Evolutionary conservation across 2,329 filamentous ascomycete species (phyloP), one percentile per base, ranked within the genome.

Genomic region (Fusarium phyllophilum): DNA sequence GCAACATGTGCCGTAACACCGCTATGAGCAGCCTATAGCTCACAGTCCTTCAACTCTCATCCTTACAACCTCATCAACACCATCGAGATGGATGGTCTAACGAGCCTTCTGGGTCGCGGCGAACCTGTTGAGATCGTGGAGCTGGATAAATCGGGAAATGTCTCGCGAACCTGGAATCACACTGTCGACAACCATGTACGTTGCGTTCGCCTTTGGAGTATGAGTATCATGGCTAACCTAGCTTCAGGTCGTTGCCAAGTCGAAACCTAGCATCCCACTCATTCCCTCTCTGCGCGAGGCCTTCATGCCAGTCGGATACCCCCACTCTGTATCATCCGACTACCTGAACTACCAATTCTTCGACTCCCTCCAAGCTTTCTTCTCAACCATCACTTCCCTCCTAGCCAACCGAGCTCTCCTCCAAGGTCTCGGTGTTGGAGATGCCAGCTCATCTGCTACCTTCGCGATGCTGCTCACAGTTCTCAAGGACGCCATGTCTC

Each of bases 301-400:
- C 34, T 97, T 97, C 79, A 87, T 97, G 3, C 95, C 95, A 1
- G 91, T 93, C 4, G 95, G 95, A n/a, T 98, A 92, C 81, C 95
- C 95, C 2, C 89, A 95, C 75, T 96, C 92, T 55, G 95, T 98
- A 36, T 96, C 93, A 3, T 85, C 89, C 20, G 95, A 98, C 82
- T 98, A 98, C 82, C 85, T 94, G 9, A 87, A 92, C 84, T 97
- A 89, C 81, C 91, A 88, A 77, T 86, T 86, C 52, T 91, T 85
- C 78, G 94, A 96, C 83, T 95, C 93, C 0, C 86, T 96, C 4
- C 94, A 96, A 82, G 94, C 94, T 34, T 96, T 96, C 82, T 94
- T 93, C 62, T 94, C 92, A 48, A 94, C 93, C 56, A 95, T 96
- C 78, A 93, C 92, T 12, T 90, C 91, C 6, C 86, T 97, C 20